Conservation (phyloP, 306 rosid species). For the Ziziphus jujuba region DNA sequence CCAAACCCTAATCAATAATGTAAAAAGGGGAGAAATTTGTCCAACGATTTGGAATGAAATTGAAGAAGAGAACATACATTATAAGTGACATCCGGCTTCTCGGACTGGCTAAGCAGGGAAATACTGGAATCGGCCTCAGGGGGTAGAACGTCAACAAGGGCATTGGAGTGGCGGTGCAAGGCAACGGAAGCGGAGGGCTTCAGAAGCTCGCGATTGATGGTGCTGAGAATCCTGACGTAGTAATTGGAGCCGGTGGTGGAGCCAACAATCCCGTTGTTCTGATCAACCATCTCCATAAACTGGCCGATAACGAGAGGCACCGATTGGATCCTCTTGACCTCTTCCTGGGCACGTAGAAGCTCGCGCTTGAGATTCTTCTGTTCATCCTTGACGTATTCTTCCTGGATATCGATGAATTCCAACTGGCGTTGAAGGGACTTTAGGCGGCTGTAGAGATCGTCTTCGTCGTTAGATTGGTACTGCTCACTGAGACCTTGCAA, state of each 20-base stretch:
- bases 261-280: conserved; percentile 92
- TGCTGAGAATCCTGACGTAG: conserved; percentile 88
- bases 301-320: conserved; percentile 97
- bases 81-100: conserved; percentile 97
- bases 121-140: conserved; percentile 99
- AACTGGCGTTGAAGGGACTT: conserved; percentile 79
- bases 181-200: conserved; percentile 98
- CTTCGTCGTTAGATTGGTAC: conserved; percentile 52
- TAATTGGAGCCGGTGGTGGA: conserved; percentile 99
- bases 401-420: conserved; percentile 91
- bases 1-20: conserved; percentile 1
- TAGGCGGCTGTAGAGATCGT: conserved; percentile 80
- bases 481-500: conserved; percentile 41
- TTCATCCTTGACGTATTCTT: conserved; percentile 90
- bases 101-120: conserved; percentile 95
- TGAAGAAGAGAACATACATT: conserved; percentile 33
- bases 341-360: conserved; percentile 93
- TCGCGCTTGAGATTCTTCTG: conserved; percentile 97
- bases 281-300: conserved; percentile 99
- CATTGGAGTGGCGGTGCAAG: conserved; percentile 94
- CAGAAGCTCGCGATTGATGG: conserved; percentile 87
- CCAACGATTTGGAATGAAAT: neutral
- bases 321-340: conserved; percentile 95
- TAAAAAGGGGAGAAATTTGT: neutral
- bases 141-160: conserved; percentile 93